phyloP scores from a whole-genome alignment of 1,284 basidiomycete genomes.

The Ceratobasidium sp. region DNA sequence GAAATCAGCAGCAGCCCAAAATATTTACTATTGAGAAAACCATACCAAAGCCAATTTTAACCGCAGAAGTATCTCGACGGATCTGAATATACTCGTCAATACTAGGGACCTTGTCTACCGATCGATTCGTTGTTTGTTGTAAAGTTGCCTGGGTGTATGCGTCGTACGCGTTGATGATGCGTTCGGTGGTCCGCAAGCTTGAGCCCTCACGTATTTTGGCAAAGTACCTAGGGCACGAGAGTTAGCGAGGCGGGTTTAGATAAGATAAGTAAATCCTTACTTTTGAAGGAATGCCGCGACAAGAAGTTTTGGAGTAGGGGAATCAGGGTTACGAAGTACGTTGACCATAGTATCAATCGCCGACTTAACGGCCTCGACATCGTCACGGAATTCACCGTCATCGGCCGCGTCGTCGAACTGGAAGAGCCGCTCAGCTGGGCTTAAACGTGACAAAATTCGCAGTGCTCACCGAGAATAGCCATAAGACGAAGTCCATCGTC shows the following conservation, averaged over 20 bases:
- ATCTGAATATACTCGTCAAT: slow-evolving; percentile 71
- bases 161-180: slow-evolving; percentile 69
- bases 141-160: slow-evolving; percentile 69
- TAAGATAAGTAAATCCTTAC: too few species aligned
- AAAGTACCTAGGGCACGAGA: not conserved
- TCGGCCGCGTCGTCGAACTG: slow-evolving; percentile 63
- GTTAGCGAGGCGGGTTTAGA: too few species aligned
- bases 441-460: not conserved
- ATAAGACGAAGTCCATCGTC: slow-evolving; percentile 62
- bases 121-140: slow-evolving; percentile 67
- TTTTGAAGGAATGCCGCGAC: slow-evolving; percentile 62
- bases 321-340: slow-evolving; percentile 55
- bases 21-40: slow-evolving; percentile 52
- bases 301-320: slow-evolving; percentile 57
- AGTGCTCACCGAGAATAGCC: slow-evolving; percentile 62
- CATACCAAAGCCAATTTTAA: slow-evolving; percentile 71
- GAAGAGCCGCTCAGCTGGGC: not conserved
- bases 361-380: slow-evolving; percentile 59
- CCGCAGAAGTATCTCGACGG: slow-evolving; percentile 69
- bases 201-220: slow-evolving; percentile 21
- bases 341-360: slow-evolving; percentile 58
- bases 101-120: slow-evolving; percentile 63
- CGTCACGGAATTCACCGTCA: slow-evolving; percentile 60
- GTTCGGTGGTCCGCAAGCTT: slow-evolving; percentile 47
- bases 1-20: not conserved